Conservation (phyloP, 768 basidiomycete genomes). For the Flagelloscypha sp. region DNA sequence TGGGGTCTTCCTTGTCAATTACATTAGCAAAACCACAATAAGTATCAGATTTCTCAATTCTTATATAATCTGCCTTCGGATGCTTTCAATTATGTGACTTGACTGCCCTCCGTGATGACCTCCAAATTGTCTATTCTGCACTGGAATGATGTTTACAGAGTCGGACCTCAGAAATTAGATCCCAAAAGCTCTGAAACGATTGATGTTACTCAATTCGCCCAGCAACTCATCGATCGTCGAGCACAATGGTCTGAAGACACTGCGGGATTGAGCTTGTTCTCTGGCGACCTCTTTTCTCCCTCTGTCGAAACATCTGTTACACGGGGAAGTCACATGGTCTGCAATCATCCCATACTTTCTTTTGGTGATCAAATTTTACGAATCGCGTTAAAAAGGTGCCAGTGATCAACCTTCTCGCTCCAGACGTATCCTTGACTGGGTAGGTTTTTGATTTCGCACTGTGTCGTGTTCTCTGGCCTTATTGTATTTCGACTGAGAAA, state of each 20-base stretch:
- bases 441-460: conserved; percentile 16
- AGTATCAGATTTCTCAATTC: too few relatives aligned
- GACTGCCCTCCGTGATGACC: too few relatives aligned
- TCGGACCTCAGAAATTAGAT: conserved; percentile 61
- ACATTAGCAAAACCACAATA: too few relatives aligned
- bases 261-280: conserved; percentile 70
- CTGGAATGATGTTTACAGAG: conserved; percentile 82
- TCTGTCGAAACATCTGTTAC: conserved; percentile 84
- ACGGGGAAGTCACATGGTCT: conserved; percentile 85
- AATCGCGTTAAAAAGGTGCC: too few relatives aligned
- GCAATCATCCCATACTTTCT: too few relatives aligned
- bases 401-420: conserved; percentile 71
- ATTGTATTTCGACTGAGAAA: conserved; percentile 47
- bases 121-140: conserved; percentile 57
- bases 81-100: too few relatives aligned
- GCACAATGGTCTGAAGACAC: conserved; percentile 40
- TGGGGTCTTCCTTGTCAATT: too few relatives aligned
- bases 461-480: conserved; percentile 2
- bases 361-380: too few relatives aligned
- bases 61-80: too few relatives aligned
- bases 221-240: conserved; percentile 56
- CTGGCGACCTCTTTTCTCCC: conserved; percentile 84
- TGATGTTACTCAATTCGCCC: conserved; percentile 81
- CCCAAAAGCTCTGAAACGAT: conserved; percentile 53
- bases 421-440: conserved; percentile 79